Conservation (phyloP, 1,284 basidiomycete species). For the Exobasidium cylindrosporum region DNA sequence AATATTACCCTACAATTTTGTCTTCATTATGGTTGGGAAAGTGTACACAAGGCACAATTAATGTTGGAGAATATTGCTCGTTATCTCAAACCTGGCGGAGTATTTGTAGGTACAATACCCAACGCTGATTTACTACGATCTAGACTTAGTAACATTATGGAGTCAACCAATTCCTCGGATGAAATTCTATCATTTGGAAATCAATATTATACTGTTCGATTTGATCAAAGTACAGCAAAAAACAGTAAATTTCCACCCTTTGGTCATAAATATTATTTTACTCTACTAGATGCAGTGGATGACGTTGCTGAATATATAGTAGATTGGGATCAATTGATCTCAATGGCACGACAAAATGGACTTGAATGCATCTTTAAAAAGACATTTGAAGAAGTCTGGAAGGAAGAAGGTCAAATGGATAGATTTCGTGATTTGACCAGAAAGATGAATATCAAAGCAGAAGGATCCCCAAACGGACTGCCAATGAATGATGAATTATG, state of each 20-base stretch:
- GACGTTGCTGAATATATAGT: constrained; percentile 91
- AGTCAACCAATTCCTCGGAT: constrained; percentile 67
- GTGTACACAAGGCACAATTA: constrained; percentile 73
- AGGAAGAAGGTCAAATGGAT: constrained; percentile 24
- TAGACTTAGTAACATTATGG: constrained; percentile 57
- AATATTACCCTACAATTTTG: constrained; percentile 98
- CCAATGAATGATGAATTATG: constrained; percentile 44
- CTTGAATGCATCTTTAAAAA: constrained; percentile 74
- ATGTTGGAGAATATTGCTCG: constrained; percentile 89
- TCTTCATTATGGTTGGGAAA: constrained; percentile 99
- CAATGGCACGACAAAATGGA: constrained; percentile 78
- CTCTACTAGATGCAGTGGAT: constrained; percentile 87
- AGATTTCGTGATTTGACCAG: constrained; percentile 31
- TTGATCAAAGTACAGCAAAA: constrained; percentile 62
- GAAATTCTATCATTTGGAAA: constrained; percentile 73
- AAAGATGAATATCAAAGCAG: constrained; percentile 31
- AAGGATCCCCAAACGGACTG: constrained; percentile 17
- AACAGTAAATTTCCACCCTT: constrained; percentile 61
- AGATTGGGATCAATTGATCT: constrained; percentile 84
- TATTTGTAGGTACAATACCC: constrained; percentile 91
- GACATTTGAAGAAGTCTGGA: constrained; percentile 64
- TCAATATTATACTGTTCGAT: constrained; percentile 79
- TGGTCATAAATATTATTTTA: constrained; percentile 92
- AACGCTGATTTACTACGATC: constrained; percentile 61
- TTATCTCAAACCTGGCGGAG: constrained; percentile 76